Percentiles rank a stretch among this genome's conserved stretches.
phyloP scores from a whole-genome alignment of 2,329 filamentous ascomycete genomes.

The Neofusicoccum laricinum region DNA sequence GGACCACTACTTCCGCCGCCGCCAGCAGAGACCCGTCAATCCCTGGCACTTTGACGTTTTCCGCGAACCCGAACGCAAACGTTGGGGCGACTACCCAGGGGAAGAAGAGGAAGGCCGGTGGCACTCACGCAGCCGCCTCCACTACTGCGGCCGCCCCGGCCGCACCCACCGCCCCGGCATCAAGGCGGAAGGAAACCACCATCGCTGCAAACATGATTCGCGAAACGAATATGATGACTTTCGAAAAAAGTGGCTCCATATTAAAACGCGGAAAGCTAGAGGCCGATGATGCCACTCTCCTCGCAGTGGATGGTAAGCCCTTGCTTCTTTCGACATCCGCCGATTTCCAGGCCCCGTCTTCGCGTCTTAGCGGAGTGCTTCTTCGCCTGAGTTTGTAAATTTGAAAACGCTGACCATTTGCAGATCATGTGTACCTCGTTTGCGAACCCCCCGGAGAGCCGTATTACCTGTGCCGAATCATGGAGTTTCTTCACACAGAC shows the following conservation, averaged over 20 bases:
- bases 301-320: conserved; percentile 79
- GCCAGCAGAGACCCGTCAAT: conserved; percentile 42
- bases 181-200: conserved; percentile 36
- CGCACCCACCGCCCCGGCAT: conserved; percentile 34
- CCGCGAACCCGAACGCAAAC: conserved; percentile 45
- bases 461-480: conserved; percentile 95
- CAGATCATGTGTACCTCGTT: conserved; percentile 89
- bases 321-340: background rate
- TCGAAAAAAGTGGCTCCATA: conserved; percentile 61
- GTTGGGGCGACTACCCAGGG: conserved; percentile 5
- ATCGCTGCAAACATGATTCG: conserved; percentile 43
- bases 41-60: conserved; percentile 59
- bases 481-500: conserved; percentile 89
- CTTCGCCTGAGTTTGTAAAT: background rate
- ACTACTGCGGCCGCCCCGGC: conserved; percentile 17
- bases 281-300: conserved; percentile 84
- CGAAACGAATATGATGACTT: conserved; percentile 85
- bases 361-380: background rate
- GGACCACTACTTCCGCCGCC: conserved; percentile 25
- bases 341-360: background rate
- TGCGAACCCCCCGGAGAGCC: conserved; percentile 97
- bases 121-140: conserved; percentile 6
- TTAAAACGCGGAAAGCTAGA: conserved; percentile 56
- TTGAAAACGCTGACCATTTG: conserved; percentile 34
- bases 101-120: conserved; percentile 15